Evolutionary conservation across 1,284 basidiomycete species (phyloP), one percentile per base, ranked within the genome.

Genomic region (Blastosporella zonata): DNA sequence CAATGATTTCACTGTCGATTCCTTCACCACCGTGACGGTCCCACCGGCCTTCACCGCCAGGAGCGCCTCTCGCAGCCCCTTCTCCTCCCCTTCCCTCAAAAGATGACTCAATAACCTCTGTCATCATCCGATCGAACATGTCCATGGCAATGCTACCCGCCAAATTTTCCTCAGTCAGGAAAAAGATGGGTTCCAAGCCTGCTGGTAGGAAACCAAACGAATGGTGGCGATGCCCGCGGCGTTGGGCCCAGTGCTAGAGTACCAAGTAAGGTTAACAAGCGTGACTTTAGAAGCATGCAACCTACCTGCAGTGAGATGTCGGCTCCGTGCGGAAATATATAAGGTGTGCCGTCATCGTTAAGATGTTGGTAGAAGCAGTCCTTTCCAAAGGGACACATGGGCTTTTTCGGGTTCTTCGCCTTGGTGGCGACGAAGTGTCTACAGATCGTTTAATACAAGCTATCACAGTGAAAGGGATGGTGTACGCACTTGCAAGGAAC

Each of bases 361-460:
- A 69, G 59, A 59, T 90, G 87, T 56, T 79, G 74, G 60, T 88
- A 90, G 61, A 89, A 87, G 60, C 87, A 90, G 49, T 90, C 86
- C 37, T 70, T 72, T 22, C 87, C 87, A 55, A 86, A 90, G 1
- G 85, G 87, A 64, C 87, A 90, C 45, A 73, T 74, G 0, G 80
- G 78, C 33, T 69, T 68, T 1, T 64, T 62, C 2, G 66, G 56
- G 39, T 63, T 59, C 45, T 64, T 64, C 22, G 50, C 59, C 3
- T 67, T 67, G 6, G 84, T 81, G 37, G 68, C 59, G 48, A 76
- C 67, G 62, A 89, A 90, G 59, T 87, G 80, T 46, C 85, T 86
- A 45, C 18, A 42, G 42, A 41, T 8, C 33, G 15, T 33, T 49
- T 23, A 25, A 21, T 35, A 23, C 15, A n/a, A 43, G 13, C 6